Base-by-base conservation (phyloP, 192 early-diverging fungal genomes). In the Tieghemiomyces parasiticus region DNA sequence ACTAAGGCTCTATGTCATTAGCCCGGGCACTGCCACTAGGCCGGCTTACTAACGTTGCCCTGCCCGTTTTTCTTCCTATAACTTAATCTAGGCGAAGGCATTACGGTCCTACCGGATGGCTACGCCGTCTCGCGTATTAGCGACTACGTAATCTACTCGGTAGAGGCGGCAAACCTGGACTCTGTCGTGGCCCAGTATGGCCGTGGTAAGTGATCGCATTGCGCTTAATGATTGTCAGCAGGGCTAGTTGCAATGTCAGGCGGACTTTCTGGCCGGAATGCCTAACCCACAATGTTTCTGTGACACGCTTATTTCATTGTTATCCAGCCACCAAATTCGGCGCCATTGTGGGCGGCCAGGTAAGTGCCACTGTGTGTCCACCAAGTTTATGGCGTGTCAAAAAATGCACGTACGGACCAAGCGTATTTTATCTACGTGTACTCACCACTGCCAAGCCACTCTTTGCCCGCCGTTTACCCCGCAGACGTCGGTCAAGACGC, bases 401-500 rank as follows among this genome's bases (percentile, higher is more conserved):
- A n/a, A n/a, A n/a, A n/a, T n/a, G n/a, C n/a, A n/a, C n/a, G n/a
- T n/a, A n/a, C n/a, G n/a, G n/a, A n/a, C 38, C 38, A 42, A 6
- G 38, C 38, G 6, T 42, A 6, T 16, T 16, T 42, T 42, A 42
- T 63, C 19, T 69, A 26, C 32, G 26, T 33, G 60, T 61, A 16
- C 9, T n/a, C 8, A 49, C 50, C 42, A n/a, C n/a, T n/a, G n/a
- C n/a, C 8, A 4, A 22, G 13, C 19, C 59, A 3, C 30, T 28
- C n/a, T 9, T 44, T 35, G 9, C 29, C 55, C 44, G 1, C 29
- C 22, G 16, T 10, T 42, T 16, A 42, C 38, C 38, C 6, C n/a
- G n/a, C 61, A 87, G 76, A 97, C 93, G 29, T 97, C 93, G 3
- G 90, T 97, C 20, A 97, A 97, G 71, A 81, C 84, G 61, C 93